phyloP scores from a whole-genome alignment of 257 asterid genomes.

The Solanum chiquidenum region DNA sequence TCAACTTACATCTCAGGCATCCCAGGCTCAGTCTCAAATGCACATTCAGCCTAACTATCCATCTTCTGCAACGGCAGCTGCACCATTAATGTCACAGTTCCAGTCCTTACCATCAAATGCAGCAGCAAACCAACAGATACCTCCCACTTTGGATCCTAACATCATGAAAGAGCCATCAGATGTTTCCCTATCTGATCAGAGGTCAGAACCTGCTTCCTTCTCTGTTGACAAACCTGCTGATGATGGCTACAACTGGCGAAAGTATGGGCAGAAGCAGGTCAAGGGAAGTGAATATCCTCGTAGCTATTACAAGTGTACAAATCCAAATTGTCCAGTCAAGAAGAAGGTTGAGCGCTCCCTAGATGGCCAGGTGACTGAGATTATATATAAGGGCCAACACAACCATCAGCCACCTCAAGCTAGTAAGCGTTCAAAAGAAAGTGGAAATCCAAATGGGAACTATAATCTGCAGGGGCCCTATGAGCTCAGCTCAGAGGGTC shows the following conservation, averaged over 20 bases:
- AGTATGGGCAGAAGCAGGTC: constrained; percentile 51
- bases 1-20: constrained; percentile 38
- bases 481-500: constrained; percentile 34
- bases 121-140: constrained; percentile 20
- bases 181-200: constrained; percentile 30
- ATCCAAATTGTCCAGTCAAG: constrained; percentile 59
- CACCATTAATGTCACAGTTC: constrained; percentile 13
- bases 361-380: constrained; percentile 47
- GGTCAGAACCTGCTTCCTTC: constrained; percentile 25
- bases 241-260: constrained; percentile 50
- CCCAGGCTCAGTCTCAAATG: constrained; percentile 28
- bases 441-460: constrained; percentile 33
- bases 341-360: constrained; percentile 54
- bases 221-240: constrained; percentile 47
- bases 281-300: constrained; percentile 53
- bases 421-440: constrained; percentile 40
- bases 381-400: constrained; percentile 65
- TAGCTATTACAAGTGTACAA: constrained; percentile 65
- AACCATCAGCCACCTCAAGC: constrained; percentile 45
- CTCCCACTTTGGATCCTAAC: constrained; percentile 7
- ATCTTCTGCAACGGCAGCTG: constrained; percentile 27
- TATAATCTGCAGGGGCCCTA: constrained; percentile 12
- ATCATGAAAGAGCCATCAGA: constrained; percentile 24
- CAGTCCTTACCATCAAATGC: constrained; percentile 10
- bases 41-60: constrained; percentile 27